A percentile compares a stretch with the other conserved stretches of the same genome.
These are phyloP conservation scores for Penicillium sp. DNA, from an alignment of 2,329 filamentous ascomycete genomes.

Conservation along the genomic window DNA sequence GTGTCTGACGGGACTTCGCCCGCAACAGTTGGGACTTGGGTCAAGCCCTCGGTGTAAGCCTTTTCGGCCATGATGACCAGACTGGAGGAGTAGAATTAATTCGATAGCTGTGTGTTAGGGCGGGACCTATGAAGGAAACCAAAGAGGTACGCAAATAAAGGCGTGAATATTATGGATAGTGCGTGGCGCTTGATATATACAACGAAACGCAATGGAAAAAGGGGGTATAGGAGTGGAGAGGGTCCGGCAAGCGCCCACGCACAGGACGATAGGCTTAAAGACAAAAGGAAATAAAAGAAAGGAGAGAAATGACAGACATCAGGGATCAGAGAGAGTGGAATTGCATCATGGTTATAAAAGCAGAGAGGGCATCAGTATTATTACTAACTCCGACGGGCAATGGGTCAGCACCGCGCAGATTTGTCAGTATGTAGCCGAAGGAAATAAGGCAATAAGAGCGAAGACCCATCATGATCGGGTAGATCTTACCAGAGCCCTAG, in stretches of 20 bases:
- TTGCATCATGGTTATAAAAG: constrained; percentile 8
- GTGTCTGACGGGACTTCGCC: constrained; percentile 19
- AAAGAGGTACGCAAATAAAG: background rate
- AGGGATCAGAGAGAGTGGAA: background rate
- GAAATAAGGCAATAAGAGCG: background rate
- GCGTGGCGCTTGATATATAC: constrained; percentile 9
- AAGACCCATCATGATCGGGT: background rate
- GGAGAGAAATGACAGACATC: background rate
- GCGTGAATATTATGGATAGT: constrained; percentile 12
- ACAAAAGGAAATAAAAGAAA: background rate
- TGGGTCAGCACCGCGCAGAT: constrained; percentile 7
- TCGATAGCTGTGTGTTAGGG: background rate
- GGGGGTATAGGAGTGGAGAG: constrained; percentile 8
- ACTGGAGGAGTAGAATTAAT: background rate
- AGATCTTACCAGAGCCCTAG: background rate
- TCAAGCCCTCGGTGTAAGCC: constrained; percentile 17
- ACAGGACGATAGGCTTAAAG: constrained; percentile 11
- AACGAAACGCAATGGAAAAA: constrained; percentile 5
- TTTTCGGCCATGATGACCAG: constrained; percentile 11
- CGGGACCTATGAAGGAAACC: background rate
- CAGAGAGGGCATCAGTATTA: background rate
- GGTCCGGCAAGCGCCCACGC: constrained; percentile 2
- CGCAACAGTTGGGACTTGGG: constrained; percentile 13
- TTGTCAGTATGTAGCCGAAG: constrained; percentile 12
- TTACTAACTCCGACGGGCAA: constrained; percentile 9